Conservation (phyloP, 768 basidiomycete species). For the Collybia nuda region DNA sequence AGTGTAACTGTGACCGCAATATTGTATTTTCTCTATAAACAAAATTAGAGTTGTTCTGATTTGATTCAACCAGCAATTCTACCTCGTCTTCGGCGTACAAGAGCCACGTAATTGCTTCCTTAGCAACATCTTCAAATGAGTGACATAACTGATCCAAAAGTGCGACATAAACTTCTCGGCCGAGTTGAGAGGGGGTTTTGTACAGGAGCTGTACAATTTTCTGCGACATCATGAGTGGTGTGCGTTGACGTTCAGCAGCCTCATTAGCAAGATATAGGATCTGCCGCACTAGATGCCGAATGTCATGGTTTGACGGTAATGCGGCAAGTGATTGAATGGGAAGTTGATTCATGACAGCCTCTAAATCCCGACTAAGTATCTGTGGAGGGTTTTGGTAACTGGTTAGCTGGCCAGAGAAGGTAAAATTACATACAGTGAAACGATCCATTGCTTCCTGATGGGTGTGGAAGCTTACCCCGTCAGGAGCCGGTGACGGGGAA, state of each 20-base stretch:
- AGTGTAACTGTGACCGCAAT: constrained; percentile 91
- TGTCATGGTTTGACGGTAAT: constrained; percentile 81
- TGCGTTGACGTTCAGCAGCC: constrained; percentile 77
- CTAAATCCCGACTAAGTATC: constrained; percentile 64
- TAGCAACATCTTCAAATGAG: constrained; percentile 87
- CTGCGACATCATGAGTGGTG: constrained; percentile 90
- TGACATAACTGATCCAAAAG: constrained; percentile 88
- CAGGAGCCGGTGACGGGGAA: constrained; percentile 62
- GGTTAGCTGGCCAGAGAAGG: not conserved
- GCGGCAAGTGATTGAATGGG: constrained; percentile 66
- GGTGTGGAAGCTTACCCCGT: constrained; percentile 50
- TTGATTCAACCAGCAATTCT: constrained; percentile 20
- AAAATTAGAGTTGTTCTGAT: constrained; percentile 5
- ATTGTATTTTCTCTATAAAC: constrained; percentile 86
- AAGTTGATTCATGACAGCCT: constrained; percentile 76
- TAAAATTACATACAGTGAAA: constrained; percentile 58
- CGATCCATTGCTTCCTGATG: constrained; percentile 89
- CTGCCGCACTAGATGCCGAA: constrained; percentile 81
- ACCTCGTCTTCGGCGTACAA: constrained; percentile 97
- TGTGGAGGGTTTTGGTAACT: constrained; percentile 13
- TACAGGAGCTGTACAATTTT: constrained; percentile 95
- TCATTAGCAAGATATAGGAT: constrained; percentile 81
- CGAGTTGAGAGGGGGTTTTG: constrained; percentile 83
- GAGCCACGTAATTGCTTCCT: constrained; percentile 96
- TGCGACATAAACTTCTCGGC: constrained; percentile 90